phyloP scores from a whole-genome alignment of 179 eudicot genomes.

The Beta lomatogona region DNA sequence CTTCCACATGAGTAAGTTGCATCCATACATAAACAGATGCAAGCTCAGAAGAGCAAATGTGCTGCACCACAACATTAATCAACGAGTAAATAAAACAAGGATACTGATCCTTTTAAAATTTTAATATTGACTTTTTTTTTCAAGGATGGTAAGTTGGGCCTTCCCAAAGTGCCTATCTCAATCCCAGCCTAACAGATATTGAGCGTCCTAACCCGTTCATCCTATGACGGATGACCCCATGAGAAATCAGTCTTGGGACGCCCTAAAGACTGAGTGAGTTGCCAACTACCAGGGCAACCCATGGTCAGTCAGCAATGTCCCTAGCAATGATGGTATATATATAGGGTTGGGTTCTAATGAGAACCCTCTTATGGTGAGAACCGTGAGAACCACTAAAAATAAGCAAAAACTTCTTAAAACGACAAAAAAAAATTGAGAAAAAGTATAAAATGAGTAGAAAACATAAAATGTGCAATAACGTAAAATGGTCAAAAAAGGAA shows the following conservation, averaged over 20 bases:
- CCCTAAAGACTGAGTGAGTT: neutral
- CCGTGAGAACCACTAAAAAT: too few relatives aligned
- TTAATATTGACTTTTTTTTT: neutral
- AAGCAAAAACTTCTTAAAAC: too few relatives aligned
- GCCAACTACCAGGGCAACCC: neutral
- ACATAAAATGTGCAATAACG: too few relatives aligned
- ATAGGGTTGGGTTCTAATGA: too few relatives aligned
- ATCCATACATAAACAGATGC: slow-evolving; percentile 95
- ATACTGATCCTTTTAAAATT: neutral
- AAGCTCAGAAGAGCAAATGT: slow-evolving; percentile 89
- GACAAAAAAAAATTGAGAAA: too few relatives aligned
- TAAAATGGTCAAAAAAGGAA: too few relatives aligned
- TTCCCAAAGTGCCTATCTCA: neutral
- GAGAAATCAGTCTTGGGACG: neutral
- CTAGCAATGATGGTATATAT: too few relatives aligned
- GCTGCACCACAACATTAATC: slow-evolving; percentile 48
- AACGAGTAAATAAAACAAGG: neutral
- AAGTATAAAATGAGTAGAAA: too few relatives aligned
- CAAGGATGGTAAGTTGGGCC: neutral
- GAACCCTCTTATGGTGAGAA: too few relatives aligned
- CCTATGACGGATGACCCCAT: neutral
- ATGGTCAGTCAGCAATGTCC: neutral
- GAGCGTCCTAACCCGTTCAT: neutral
- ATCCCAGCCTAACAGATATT: neutral
- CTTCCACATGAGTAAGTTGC: slow-evolving; percentile 92